Percentiles rank a stretch among this genome's conserved stretches.
Evolutionary conservation across 2,329 filamentous ascomycete genomes (phyloP).

Genomic region (Parafenestella ontariensis): DNA sequence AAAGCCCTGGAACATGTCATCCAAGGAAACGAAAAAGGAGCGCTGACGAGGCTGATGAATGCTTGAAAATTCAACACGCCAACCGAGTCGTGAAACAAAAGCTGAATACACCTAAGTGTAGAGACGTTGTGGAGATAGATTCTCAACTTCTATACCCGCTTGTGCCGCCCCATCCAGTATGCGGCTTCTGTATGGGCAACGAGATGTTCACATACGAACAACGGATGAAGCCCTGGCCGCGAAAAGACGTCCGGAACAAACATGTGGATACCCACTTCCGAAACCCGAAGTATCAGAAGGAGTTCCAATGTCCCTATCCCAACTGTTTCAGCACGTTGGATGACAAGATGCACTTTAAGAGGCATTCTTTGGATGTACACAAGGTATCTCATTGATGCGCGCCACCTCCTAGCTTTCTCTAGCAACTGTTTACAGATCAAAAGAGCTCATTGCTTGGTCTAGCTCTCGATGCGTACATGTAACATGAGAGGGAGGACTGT

Average conservation of each 20-base stretch:
- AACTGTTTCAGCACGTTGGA: conserved; percentile 12
- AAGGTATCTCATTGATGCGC: conserved; percentile 14
- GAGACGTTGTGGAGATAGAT: conserved; percentile 6
- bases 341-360: conserved; percentile 22
- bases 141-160: conserved; percentile 9
- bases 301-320: conserved; percentile 18
- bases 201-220: conserved; percentile 13
- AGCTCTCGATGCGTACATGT: no score
- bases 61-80: no score
- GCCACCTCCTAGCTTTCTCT: no score
- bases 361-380: conserved; percentile 21
- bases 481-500: no score
- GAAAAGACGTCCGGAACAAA: conserved; percentile 24
- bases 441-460: no score
- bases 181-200: conserved; percentile 25
- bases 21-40: no score
- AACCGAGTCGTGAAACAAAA: conserved; percentile 7
- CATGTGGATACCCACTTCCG: conserved; percentile 19
- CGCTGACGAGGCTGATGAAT: no score
- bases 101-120: neutral
- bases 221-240: conserved; percentile 11
- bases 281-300: conserved; percentile 14
- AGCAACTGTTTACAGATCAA: no score
- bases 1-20: no score
- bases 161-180: conserved; percentile 12